Evolutionary conservation across 257 asterid species (phyloP).

Genomic region (Solanum medicagineum): DNA sequence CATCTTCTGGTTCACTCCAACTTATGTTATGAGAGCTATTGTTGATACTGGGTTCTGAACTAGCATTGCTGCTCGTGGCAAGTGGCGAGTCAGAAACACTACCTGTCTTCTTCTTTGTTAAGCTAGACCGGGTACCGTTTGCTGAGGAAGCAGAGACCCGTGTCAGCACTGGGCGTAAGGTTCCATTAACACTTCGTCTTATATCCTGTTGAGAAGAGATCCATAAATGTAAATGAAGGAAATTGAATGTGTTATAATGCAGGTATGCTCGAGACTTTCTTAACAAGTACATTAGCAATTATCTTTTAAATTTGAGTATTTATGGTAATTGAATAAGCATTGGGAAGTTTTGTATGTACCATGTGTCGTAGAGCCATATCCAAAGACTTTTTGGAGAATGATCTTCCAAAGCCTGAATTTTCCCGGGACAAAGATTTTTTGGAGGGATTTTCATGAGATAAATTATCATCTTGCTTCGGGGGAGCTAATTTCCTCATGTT

Average conservation of each 20-base stretch:
- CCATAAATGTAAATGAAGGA: background rate
- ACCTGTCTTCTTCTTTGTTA: constrained; percentile 13
- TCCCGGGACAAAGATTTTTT: constrained; percentile 36
- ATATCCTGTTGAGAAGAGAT: constrained; percentile 41
- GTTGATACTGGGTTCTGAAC: constrained; percentile 30
- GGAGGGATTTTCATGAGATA: constrained; percentile 16
- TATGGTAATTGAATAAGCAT: background rate
- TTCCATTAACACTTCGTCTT: constrained; percentile 31
- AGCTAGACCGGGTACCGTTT: constrained; percentile 14
- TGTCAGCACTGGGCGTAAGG: constrained; percentile 16
- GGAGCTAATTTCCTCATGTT: constrained; percentile 93
- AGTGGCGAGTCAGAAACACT: constrained; percentile 35
- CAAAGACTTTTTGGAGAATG: constrained; percentile 63
- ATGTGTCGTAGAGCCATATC: constrained; percentile 94
- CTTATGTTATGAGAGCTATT: constrained; percentile 12
- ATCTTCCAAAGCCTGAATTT: constrained; percentile 66
- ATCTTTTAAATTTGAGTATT: background rate
- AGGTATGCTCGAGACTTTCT: background rate
- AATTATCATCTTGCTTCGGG: constrained; percentile 41
- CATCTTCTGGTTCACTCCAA: constrained; percentile 9
- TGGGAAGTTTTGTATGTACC: constrained; percentile 34
- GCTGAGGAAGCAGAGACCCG: constrained; percentile 13
- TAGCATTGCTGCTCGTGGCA: constrained; percentile 33
- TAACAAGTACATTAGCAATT: background rate
- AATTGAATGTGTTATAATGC: background rate